These are phyloP conservation scores for Cladosporium sp. DNA, from an alignment of 2,329 filamentous ascomycete genomes.

Conservation along the genomic window DNA sequence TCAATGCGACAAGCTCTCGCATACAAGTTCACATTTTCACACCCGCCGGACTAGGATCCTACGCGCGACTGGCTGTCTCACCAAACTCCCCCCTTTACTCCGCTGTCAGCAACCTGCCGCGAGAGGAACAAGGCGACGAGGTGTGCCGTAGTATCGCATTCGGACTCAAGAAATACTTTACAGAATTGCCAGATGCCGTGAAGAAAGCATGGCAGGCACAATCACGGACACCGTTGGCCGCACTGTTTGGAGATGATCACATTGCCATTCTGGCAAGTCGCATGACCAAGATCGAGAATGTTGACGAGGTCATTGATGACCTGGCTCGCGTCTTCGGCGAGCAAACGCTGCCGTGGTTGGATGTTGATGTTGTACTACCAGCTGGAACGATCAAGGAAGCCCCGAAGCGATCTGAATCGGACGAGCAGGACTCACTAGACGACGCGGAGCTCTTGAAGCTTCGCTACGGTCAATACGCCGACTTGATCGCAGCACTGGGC, in stretches of 20 bases:
- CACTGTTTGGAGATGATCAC: constrained; percentile 85
- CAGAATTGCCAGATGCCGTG: constrained; percentile 72
- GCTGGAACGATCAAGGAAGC: constrained; percentile 58
- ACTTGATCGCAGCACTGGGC: constrained; percentile 73
- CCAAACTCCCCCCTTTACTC: constrained; percentile 87
- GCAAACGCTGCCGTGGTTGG: constrained; percentile 77
- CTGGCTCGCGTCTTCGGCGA: constrained; percentile 73
- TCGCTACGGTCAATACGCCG: constrained; percentile 73
- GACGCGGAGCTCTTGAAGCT: constrained; percentile 44
- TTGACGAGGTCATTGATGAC: constrained; percentile 64
- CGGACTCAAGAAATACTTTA: constrained; percentile 89
- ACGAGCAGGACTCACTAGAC: constrained; percentile 22
- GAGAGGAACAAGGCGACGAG: constrained; percentile 94
- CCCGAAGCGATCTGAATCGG: constrained; percentile 17
- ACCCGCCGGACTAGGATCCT: constrained; percentile 82
- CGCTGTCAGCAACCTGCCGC: constrained; percentile 82
- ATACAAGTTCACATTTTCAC: constrained; percentile 93
- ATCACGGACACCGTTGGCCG: constrained; percentile 49
- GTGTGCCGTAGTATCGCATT: constrained; percentile 87
- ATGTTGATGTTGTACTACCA: constrained; percentile 82
- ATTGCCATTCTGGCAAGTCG: constrained; percentile 82
- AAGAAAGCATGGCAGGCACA: constrained; percentile 58
- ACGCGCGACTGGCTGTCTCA: constrained; percentile 84
- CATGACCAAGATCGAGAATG: constrained; percentile 77
- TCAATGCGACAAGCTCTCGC: constrained; percentile 86